A percentile compares a stretch with the other conserved stretches of the same genome.
Conservation (phyloP, 2,329 filamentous ascomycete genomes). For the Neopestalotiopsis sp. region DNA sequence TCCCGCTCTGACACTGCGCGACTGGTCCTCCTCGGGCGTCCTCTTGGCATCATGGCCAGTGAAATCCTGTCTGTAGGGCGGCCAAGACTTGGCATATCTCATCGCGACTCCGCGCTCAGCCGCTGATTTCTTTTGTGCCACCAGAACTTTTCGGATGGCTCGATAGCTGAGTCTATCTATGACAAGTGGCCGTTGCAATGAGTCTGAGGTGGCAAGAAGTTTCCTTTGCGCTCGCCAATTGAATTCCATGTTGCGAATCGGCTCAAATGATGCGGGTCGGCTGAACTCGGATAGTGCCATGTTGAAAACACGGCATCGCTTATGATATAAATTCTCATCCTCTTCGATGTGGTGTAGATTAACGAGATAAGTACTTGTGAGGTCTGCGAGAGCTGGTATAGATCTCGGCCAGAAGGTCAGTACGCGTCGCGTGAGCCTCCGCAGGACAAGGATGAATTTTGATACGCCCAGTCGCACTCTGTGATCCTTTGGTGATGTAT, state of each 20-base stretch:
- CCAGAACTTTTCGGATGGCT: slow-evolving; percentile 59
- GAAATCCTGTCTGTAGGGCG: slow-evolving; percentile 62
- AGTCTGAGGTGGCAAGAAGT: slow-evolving; percentile 57
- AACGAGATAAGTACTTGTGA: slow-evolving; percentile 37
- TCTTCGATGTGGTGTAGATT: slow-evolving; percentile 24
- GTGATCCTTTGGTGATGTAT: neutral
- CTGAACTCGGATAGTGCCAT: slow-evolving; percentile 43
- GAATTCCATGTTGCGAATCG: slow-evolving; percentile 45
- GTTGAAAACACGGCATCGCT: slow-evolving; percentile 47
- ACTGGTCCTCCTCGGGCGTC: slow-evolving; percentile 57
- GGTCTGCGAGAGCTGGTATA: slow-evolving; percentile 35
- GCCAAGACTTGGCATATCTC: slow-evolving; percentile 61
- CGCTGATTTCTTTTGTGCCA: slow-evolving; percentile 58
- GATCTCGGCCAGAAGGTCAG: slow-evolving; percentile 34
- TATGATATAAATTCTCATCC: slow-evolving; percentile 28
- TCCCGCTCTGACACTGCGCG: slow-evolving; percentile 58
- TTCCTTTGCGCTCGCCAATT: slow-evolving; percentile 65
- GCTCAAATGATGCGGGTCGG: slow-evolving; percentile 37
- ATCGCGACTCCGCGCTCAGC: slow-evolving; percentile 54
- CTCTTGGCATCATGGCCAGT: slow-evolving; percentile 65
- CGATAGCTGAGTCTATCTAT: slow-evolving; percentile 58
- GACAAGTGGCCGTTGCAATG: slow-evolving; percentile 53
- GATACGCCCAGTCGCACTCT: slow-evolving; percentile 22
- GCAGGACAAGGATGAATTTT: slow-evolving; percentile 32
- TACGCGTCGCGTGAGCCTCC: slow-evolving; percentile 32